Evolutionary conservation across 257 asterid genomes (phyloP), one percentile per base, ranked within the genome.

Genomic region (Jacaranda copaia): DNA sequence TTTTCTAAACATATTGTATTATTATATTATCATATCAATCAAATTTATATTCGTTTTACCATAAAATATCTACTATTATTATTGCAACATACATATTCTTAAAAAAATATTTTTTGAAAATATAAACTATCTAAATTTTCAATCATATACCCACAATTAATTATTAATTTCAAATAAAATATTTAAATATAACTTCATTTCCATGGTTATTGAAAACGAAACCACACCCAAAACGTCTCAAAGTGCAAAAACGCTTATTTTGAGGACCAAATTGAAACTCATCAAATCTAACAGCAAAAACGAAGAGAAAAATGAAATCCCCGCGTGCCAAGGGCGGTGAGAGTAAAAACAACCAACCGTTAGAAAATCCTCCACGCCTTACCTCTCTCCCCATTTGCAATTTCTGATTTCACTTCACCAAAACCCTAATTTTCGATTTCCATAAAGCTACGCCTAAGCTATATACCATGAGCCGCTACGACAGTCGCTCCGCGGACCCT

Each of bases 401-500:
- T 42, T 76, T 80, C 12, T 60, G 25, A 66, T 25, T 73, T 56
- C 20, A 25, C 45, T 19, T 73, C 60, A 57, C 60, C 36, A 42
- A 80, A 83, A 62, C 81, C 88, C 85, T 82, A 78, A 72, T 58
- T 65, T 49, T 20, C 12, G 70, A 53, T n/a, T 64, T 25, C 15
- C 10, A 45, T 51, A 63, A 74, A 40, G 45, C 51, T 68, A 46
- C 57, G 8, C 72, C 35, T 75, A 5, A 42, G 76, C 64, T 13
- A 19, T 32, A 72, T 55, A 63, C 61, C 67, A 95, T 96, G 97
- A 96, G 98, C 88, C 96, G 97, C 80, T 93, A 91, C 84, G 99
- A 93, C 78, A 86, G 93, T 91, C 97, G 99, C 81, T 75, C 97
- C 73, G 77, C 85, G 72, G 99, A 96, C 87, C 97, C 98, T 42